These are phyloP conservation scores for Microbotryomycetes sp. DNA, from an alignment of 1,284 basidiomycete species.

Conservation along the genomic window DNA sequence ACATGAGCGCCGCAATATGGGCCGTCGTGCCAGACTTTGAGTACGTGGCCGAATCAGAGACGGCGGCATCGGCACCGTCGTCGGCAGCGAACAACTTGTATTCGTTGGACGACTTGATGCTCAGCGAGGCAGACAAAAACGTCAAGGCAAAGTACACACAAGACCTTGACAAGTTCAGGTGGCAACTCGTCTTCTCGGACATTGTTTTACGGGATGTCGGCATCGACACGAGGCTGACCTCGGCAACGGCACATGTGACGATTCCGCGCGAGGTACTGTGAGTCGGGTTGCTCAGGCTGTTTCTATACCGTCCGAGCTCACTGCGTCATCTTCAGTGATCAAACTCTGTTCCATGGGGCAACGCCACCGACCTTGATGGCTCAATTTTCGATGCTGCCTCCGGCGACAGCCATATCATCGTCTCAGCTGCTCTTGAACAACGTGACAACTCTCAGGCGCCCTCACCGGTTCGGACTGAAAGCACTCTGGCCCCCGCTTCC, in stretches of 20 bases:
- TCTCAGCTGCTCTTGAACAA: not conserved
- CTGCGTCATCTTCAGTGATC: no score
- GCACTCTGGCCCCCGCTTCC: not conserved
- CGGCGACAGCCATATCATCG: not conserved
- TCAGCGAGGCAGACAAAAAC: not conserved
- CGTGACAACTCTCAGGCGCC: not conserved
- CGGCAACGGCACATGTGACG: not conserved
- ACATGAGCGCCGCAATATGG: not conserved
- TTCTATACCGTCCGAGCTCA: no score
- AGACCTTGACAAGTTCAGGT: not conserved
- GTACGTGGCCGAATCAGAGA: no score
- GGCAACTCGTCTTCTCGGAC: not conserved
- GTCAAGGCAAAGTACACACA: not conserved
- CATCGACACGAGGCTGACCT: not conserved
- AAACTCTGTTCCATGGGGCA: not conserved
- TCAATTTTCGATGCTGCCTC: not conserved
- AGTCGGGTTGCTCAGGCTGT: no score
- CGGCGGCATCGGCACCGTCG: not conserved
- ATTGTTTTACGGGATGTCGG: not conserved
- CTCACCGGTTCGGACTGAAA: not conserved
- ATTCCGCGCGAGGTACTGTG: not conserved
- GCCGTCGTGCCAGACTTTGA: not conserved
- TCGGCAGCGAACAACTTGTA: not conserved
- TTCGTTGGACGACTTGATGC: not conserved
- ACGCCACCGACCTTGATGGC: not conserved